phyloP scores from a whole-genome alignment of 169 alveolate genomes.

The Eimeria sp. region DNA sequence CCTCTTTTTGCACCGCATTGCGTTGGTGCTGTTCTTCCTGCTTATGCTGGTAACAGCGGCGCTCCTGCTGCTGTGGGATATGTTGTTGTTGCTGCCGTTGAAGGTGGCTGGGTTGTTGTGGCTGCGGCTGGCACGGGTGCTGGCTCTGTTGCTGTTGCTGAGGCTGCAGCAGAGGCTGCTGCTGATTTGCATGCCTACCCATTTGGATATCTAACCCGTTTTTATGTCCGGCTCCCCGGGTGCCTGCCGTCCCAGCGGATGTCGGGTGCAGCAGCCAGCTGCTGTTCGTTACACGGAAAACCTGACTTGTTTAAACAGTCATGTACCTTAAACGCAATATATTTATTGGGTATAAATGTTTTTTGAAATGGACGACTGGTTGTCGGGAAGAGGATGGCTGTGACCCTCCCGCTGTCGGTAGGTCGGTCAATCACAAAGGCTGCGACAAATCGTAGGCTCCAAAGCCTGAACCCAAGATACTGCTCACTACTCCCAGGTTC shows the following conservation, averaged over 20 bases:
- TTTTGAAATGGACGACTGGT: neutral
- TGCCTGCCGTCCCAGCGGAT: neutral
- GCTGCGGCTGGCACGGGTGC: constrained; percentile 2
- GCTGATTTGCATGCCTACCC: constrained; percentile 31
- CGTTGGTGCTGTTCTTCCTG: constrained; percentile 3
- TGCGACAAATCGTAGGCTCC: neutral
- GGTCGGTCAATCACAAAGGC: neutral
- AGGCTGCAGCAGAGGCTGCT: constrained; percentile 51
- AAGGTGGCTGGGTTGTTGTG: neutral
- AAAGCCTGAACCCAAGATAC: neutral
- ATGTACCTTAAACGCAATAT: neutral
- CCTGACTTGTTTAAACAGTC: neutral
- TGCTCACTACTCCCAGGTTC: neutral
- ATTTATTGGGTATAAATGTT: neutral
- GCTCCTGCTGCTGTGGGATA: constrained; percentile 6
- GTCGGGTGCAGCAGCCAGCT: constrained; percentile 13
- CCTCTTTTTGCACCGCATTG: constrained; percentile 26
- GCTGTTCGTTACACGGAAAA: neutral
- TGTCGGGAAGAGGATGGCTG: neutral
- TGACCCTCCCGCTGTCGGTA: constrained; percentile 19
- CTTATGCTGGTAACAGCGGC: constrained; percentile 4
- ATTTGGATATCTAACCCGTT: neutral
- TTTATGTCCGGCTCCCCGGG: neutral
- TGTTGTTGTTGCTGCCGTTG: constrained; percentile 14
- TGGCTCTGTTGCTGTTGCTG: constrained; percentile 33